These are phyloP conservation scores for Chrysopogon serrulatus DNA, from an alignment of 176 grass and related monocot species.

Conservation along the genomic window DNA sequence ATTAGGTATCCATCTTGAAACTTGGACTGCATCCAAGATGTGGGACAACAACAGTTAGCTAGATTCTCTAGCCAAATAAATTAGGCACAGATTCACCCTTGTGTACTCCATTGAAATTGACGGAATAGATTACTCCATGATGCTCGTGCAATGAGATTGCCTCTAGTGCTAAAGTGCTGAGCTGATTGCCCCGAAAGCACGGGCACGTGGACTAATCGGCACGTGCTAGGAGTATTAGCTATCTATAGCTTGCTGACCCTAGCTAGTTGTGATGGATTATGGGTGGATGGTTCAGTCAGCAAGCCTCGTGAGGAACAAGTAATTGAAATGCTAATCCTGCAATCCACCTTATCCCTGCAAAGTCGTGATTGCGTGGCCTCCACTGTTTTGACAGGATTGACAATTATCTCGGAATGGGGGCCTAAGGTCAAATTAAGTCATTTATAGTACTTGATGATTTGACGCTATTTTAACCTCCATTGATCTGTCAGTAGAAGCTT, in stretches of 20 bases:
- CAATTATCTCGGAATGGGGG: constrained; percentile 34
- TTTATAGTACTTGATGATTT: not conserved
- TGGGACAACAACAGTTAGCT: constrained; percentile 29
- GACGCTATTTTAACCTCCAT: constrained; percentile 2
- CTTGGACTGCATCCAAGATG: constrained; percentile 35
- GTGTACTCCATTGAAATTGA: not conserved
- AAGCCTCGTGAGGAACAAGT: constrained; percentile 13
- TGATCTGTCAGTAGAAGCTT: not conserved
- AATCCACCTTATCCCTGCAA: not conserved
- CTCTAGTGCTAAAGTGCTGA: not conserved
- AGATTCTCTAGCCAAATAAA: constrained; percentile 52
- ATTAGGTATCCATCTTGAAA: constrained; percentile 40
- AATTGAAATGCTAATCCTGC: not conserved
- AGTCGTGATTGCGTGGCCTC: constrained; percentile 14
- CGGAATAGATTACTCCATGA: constrained; percentile 25
- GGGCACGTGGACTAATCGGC: constrained; percentile 48
- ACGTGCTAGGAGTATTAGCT: constrained; percentile 18
- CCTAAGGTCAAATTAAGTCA: constrained; percentile 27
- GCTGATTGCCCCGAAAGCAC: constrained; percentile 4
- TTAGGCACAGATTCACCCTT: constrained; percentile 12
- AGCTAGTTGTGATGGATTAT: not conserved
- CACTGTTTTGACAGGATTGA: not conserved
- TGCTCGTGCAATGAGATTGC: constrained; percentile 7
- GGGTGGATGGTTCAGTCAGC: not conserved
- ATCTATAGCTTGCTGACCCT: constrained; percentile 24